Conservation (phyloP, 2,329 filamentous ascomycete species). For the Penicillium concentricum region DNA sequence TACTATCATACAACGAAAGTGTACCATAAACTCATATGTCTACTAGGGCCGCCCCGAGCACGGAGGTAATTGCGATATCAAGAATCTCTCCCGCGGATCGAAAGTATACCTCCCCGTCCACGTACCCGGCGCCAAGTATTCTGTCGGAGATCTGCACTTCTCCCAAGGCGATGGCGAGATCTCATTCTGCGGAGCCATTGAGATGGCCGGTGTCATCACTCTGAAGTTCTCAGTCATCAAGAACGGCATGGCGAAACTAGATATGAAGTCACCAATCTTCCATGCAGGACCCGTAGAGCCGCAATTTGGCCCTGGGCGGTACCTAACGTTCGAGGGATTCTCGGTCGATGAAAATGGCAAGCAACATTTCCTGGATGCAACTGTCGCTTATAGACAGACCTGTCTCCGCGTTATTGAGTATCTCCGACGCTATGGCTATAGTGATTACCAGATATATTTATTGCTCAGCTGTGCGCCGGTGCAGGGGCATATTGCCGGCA, state of each 20-base stretch:
- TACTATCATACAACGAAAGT: background rate
- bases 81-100: constrained; percentile 74
- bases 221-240: constrained; percentile 89
- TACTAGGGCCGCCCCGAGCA: constrained; percentile 69
- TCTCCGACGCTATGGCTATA: constrained; percentile 67
- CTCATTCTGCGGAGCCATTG: constrained; percentile 83
- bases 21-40: background rate
- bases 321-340: constrained; percentile 87
- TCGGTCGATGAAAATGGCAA: constrained; percentile 84
- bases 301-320: constrained; percentile 77
- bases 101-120: constrained; percentile 89
- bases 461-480: constrained; percentile 82
- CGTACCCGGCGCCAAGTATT: constrained; percentile 83
- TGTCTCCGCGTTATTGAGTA: constrained; percentile 77
- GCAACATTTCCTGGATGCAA: constrained; percentile 85
- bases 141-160: constrained; percentile 85
- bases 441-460: constrained; percentile 79
- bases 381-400: constrained; percentile 82
- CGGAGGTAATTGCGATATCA: constrained; percentile 90
- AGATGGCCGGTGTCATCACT: constrained; percentile 90
- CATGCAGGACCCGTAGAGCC: constrained; percentile 84
- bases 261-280: constrained; percentile 80
- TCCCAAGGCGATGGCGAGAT: constrained; percentile 89
- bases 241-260: constrained; percentile 69
- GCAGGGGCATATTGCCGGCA: constrained; percentile 82